Conservation (phyloP, 139 green algal species). For the Chlorella sorokiniana region DNA sequence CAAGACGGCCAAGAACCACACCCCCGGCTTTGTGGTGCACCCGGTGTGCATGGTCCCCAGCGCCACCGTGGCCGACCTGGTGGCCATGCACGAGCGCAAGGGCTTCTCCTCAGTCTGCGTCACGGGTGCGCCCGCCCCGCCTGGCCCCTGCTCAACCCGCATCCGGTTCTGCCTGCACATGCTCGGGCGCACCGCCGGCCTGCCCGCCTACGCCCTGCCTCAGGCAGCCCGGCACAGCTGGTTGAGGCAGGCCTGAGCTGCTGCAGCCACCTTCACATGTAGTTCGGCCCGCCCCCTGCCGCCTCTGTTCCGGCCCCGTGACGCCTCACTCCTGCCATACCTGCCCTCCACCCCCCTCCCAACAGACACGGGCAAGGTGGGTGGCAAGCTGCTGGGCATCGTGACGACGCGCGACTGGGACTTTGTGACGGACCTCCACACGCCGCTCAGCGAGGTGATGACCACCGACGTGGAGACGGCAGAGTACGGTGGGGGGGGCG, state of each 20-base stretch:
- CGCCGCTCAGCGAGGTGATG: slow-evolving; percentile 81
- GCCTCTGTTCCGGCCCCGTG: not conserved
- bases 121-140: slow-evolving; percentile 48
- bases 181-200: no score
- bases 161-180: no score
- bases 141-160: no score
- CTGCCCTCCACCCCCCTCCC: not conserved
- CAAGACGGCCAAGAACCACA: slow-evolving; percentile 75
- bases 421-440: slow-evolving; percentile 77
- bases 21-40: slow-evolving; percentile 70
- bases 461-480: slow-evolving; percentile 70
- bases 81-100: slow-evolving; percentile 54
- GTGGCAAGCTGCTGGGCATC: slow-evolving; percentile 85
- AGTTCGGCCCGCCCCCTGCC: not conserved
- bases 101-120: slow-evolving; percentile 65
- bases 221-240: no score
- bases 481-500: slow-evolving; percentile 27
- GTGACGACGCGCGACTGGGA: slow-evolving; percentile 84
- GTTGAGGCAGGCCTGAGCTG: no score
- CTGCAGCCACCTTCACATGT: not conserved
- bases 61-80: slow-evolving; percentile 65
- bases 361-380: slow-evolving; percentile 75
- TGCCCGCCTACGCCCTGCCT: no score
- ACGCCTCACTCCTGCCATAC: not conserved
- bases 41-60: slow-evolving; percentile 57